Evolutionary conservation across 1,284 basidiomycete species (phyloP).

Genomic region (Meira nashicola): DNA sequence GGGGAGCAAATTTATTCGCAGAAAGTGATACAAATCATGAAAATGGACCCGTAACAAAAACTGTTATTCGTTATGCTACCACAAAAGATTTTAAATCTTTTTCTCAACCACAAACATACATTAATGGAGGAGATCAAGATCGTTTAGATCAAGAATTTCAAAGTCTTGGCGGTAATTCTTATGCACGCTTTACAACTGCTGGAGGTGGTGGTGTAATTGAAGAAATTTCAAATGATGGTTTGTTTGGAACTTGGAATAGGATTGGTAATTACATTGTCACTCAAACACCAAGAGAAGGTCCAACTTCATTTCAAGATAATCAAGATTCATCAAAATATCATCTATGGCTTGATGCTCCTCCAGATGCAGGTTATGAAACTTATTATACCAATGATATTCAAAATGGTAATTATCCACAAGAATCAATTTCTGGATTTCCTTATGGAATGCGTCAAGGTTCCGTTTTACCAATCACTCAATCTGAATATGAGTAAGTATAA

Average conservation of each 20-base stretch:
- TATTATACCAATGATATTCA: slow-evolving; percentile 12
- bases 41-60: neutral
- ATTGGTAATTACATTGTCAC: slow-evolving; percentile 2
- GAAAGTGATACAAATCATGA: slow-evolving; percentile 7
- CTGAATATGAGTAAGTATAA: slow-evolving; percentile 17
- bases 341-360: slow-evolving; percentile 17
- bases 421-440: slow-evolving; percentile 15
- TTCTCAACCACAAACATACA: neutral
- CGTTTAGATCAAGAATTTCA: slow-evolving; percentile 18
- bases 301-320: slow-evolving; percentile 16
- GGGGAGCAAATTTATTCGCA: slow-evolving; percentile 12
- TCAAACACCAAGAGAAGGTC: slow-evolving; percentile 12
- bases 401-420: neutral
- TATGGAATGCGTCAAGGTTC: slow-evolving; percentile 22
- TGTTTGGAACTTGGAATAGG: slow-evolving; percentile 10
- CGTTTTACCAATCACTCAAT: slow-evolving; percentile 24
- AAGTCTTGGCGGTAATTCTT: slow-evolving; percentile 4
- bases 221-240: slow-evolving; percentile 6
- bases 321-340: slow-evolving; percentile 1
- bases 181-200: slow-evolving; percentile 13
- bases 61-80: slow-evolving; percentile 13
- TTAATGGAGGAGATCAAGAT: neutral
- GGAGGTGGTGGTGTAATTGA: slow-evolving; percentile 5
- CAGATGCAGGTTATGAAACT: slow-evolving; percentile 5
- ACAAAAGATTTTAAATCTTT: slow-evolving; percentile 16